phyloP scores from a whole-genome alignment of 78 protist genomes.

The Cavenderia fasciculata region DNA sequence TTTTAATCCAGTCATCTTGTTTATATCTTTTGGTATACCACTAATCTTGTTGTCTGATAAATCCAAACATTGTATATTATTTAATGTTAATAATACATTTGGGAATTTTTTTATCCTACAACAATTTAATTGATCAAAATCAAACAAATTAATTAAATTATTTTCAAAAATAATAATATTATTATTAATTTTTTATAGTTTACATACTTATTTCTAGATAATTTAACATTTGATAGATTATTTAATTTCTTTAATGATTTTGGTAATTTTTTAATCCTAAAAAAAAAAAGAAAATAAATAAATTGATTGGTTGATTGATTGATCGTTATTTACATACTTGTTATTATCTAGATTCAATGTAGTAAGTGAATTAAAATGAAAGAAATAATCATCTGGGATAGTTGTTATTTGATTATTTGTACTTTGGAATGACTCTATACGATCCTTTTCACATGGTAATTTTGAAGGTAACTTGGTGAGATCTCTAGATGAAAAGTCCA shows the following conservation, averaged over 20 bases:
- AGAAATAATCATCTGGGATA: conserved; percentile 49
- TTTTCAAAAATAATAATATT: not conserved
- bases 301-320: not conserved
- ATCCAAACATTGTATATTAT: conserved; percentile 8
- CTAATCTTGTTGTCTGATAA: conserved; percentile 45
- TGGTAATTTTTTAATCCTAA: conserved; percentile 51
- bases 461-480: conserved; percentile 33
- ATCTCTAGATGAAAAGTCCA: conserved; percentile 48
- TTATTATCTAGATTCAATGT: conserved; percentile 54
- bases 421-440: conserved; percentile 22
- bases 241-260: conserved; percentile 27
- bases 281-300: not conserved
- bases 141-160: not conserved
- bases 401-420: conserved; percentile 9
- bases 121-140: too few species aligned
- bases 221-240: conserved; percentile 14
- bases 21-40: conserved; percentile 37
- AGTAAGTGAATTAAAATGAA: not conserved
- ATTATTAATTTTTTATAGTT: too few species aligned
- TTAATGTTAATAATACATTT: conserved; percentile 1
- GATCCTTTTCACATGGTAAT: conserved; percentile 59
- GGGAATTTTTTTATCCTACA: conserved; percentile 54
- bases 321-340: conserved; percentile 13
- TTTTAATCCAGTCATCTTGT: conserved; percentile 6
- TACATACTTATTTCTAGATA: conserved; percentile 31